These are phyloP conservation scores for rapeseed (Brassica napus) DNA, from an alignment of 345 rosid species.

Conservation along the genomic window Da-Ae NC_063443.1:963001-963500, in stretches of 20 bases:
- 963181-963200: background rate
- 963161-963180: background rate
- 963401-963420: background rate
- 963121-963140: conserved; percentile 79
- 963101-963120: conserved; percentile 84
- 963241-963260: conserved; percentile 21
- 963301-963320: conserved; percentile 96
- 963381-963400: background rate
- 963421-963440: background rate
- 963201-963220: conserved; percentile 13
- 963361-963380: conserved; percentile 61
- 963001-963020: background rate
- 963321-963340: conserved; percentile 92
- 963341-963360: conserved; percentile 96
- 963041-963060: conserved; percentile 41
- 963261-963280: conserved; percentile 31
- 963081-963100: conserved; percentile 64
- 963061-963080: conserved; percentile 73
- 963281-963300: conserved; percentile 71
- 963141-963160: conserved; percentile 49
- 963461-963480: background rate
- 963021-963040: conserved; percentile 2
- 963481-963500: too few species aligned
- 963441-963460: background rate
- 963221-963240: conserved; percentile 15